Percentiles rank a stretch among this genome's conserved stretches.
These are phyloP conservation scores for Trichoderma koningii DNA, from an alignment of 2,329 filamentous ascomycete species.

Conservation along the genomic window DNA sequence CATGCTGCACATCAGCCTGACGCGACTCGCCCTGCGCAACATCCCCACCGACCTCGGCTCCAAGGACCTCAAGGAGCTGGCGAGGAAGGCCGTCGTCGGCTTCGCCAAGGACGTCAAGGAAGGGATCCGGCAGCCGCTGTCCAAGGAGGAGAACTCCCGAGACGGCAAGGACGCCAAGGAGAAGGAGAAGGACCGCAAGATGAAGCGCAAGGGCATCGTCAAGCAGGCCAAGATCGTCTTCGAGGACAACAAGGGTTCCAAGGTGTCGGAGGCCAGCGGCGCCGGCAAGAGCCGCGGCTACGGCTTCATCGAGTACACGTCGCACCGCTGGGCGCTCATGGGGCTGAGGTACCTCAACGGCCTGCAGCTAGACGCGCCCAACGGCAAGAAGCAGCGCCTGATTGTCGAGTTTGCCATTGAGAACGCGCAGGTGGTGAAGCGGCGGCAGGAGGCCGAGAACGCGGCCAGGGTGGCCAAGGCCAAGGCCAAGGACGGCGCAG, in stretches of 20 bases:
- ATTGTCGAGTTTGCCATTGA: constrained; percentile 98
- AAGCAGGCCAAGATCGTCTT: constrained; percentile 94
- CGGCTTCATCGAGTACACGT: constrained; percentile 95
- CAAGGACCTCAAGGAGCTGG: constrained; percentile 88
- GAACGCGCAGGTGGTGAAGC: constrained; percentile 90
- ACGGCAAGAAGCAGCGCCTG: constrained; percentile 81
- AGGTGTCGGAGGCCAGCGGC: constrained; percentile 74
- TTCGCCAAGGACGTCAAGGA: constrained; percentile 88
- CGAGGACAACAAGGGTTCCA: constrained; percentile 81
- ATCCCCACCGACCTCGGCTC: constrained; percentile 79
- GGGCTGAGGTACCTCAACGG: constrained; percentile 93
- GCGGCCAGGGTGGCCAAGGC: constrained; percentile 39
- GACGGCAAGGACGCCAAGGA: constrained; percentile 79
- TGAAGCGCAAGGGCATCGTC: constrained; percentile 82
- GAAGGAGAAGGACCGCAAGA: constrained; percentile 76
- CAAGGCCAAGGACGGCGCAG: constrained; percentile 24
- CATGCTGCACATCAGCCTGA: constrained; percentile 82
- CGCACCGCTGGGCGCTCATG: constrained; percentile 92
- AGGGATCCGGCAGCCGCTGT: constrained; percentile 73
- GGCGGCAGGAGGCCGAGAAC: constrained; percentile 54
- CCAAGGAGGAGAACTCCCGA: constrained; percentile 83
- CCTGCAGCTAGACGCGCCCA: constrained; percentile 57
- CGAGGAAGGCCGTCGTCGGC: constrained; percentile 87
- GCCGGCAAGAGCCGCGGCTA: constrained; percentile 88
- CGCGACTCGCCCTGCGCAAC: constrained; percentile 88